phyloP scores from a whole-genome alignment of 2,329 filamentous ascomycete genomes.

The Tolypocladium amazonense region DNA sequence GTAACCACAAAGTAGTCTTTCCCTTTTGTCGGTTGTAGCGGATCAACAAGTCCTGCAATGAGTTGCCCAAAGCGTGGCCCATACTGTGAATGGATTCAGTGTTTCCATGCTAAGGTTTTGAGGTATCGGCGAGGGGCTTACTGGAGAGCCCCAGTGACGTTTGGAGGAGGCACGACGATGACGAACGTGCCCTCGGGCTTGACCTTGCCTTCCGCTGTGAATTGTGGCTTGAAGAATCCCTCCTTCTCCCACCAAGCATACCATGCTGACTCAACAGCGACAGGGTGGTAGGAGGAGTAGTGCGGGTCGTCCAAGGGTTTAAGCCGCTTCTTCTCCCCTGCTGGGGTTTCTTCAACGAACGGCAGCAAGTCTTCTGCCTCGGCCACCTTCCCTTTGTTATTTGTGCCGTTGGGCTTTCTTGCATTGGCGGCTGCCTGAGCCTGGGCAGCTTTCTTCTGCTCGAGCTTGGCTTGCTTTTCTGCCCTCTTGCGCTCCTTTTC shows the following conservation, averaged over 20 bases:
- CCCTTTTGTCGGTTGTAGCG: slow-evolving; percentile 84
- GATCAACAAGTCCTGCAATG: slow-evolving; percentile 79
- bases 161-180: slow-evolving; percentile 93
- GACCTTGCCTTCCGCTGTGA: slow-evolving; percentile 51
- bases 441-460: not conserved
- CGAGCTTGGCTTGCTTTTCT: not conserved
- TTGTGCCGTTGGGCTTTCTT: not conserved
- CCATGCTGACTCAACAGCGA: not conserved
- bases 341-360: not conserved
- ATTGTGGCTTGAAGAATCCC: not conserved
- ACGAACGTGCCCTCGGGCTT: slow-evolving; percentile 79
- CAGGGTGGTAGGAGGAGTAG: not conserved
- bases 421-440: not conserved
- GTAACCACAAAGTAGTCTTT: slow-evolving; percentile 14
- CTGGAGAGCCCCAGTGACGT: slow-evolving; percentile 74
- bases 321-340: not conserved
- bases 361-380: not conserved
- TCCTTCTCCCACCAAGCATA: not conserved
- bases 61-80: slow-evolving; percentile 80
- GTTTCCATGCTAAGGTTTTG: not conserved
- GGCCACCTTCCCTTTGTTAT: not conserved
- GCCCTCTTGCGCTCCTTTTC: not conserved
- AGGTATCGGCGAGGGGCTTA: not conserved
- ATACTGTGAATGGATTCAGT: slow-evolving; percentile 41
- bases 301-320: not conserved